Base-by-base conservation (phyloP, 305 asterid species). In the Petunia hybrid region DNA sequence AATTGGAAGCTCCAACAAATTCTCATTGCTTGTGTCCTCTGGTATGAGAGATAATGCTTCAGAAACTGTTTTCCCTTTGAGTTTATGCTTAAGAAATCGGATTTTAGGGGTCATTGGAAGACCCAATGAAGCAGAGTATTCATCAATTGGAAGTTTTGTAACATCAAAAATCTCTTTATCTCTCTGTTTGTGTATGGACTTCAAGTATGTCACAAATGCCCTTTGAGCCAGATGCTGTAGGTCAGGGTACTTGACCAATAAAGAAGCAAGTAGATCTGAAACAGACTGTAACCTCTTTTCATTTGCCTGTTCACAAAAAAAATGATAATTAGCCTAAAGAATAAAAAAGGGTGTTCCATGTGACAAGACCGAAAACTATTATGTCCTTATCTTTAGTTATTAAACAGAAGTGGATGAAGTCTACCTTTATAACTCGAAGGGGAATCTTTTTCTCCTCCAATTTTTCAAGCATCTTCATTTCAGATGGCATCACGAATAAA, bases 101-200 rank as follows among this genome's bases (percentile, higher is more conserved):
- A 97, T 84, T 83, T 91, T 93, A 59, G 99, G 99, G 80, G 98
- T 93, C 97, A 93, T 87, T 48, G 99, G 99, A 81, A 97, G 98
- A 82, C 99, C 99, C 76, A 94, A 83, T 74, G 99, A 97, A 84
- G 97, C 98, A 80, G 97, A 84, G 82, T 55, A 95, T 53, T 91
- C 97, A 56, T 92, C 99, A 78, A 93, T 83, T 0, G 97, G 93
- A 79, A 95, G 97, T 79, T 92, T 87, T 51, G 86, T 88, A 76
- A 93, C 94, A 67, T 95, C 97, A 86, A 97, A 95, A 79, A 93
- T 84, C 87, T 97, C 99, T 87, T 91, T 97, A 82, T 97, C 98
- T 36, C 87, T 87, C 82, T 93, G 94, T 83, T 88, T 92, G 83
- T 89, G 85, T 80, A 97, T 88, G 66, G 99, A 95, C 90, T 82